Conservation (phyloP, 108 stramenopile species). For the Skeletonema tropicum region DNA sequence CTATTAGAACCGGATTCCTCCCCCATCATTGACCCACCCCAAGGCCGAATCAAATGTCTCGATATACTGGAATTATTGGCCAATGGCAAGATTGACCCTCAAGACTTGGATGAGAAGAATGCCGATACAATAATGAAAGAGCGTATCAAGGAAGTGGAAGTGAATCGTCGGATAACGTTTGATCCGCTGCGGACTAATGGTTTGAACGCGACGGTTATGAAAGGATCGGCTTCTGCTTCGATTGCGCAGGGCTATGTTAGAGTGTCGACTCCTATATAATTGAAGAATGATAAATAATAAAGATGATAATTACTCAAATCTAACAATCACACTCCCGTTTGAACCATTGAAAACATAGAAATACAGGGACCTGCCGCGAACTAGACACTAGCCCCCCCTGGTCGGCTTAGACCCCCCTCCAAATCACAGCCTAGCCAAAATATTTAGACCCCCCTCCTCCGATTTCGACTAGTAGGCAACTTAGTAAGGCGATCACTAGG, state of each 20-base stretch:
- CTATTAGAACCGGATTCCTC: constrained; percentile 3
- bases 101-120: constrained; percentile 1
- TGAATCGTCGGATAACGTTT: neutral
- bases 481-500: too few relatives aligned
- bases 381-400: too few relatives aligned
- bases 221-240: neutral
- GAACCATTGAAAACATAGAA: too few relatives aligned
- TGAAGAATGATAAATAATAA: neutral
- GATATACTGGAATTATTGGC: neutral
- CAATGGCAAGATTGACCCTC: neutral
- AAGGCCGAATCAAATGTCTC: neutral
- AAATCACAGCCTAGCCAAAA: too few relatives aligned
- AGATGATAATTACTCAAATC: neutral
- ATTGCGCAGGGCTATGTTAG: neutral
- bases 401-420: too few relatives aligned
- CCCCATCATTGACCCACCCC: constrained; percentile 1
- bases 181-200: neutral
- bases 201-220: neutral
- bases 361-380: too few relatives aligned
- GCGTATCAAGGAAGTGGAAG: neutral
- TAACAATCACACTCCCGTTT: too few relatives aligned
- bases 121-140: neutral
- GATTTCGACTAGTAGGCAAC: too few relatives aligned
- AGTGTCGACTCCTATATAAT: neutral
- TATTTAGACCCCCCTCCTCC: too few relatives aligned